phyloP scores from a whole-genome alignment of 2,329 filamentous ascomycete species.

The Fusarium fracticaudum region DNA sequence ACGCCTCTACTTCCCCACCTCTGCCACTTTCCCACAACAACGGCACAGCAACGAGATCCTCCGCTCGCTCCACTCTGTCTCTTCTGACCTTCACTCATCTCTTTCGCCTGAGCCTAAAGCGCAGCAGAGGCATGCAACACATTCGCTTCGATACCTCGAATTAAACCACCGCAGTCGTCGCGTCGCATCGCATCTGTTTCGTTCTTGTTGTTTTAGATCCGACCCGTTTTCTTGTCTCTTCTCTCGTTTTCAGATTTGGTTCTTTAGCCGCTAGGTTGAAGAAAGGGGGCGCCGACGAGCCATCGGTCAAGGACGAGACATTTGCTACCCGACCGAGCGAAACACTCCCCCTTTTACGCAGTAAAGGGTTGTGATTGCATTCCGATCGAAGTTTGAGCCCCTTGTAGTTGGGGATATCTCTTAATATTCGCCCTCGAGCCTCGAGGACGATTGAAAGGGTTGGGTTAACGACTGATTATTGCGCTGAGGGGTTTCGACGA shows the following conservation, averaged over 20 bases:
- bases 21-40: conserved; percentile 29
- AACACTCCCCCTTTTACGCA: conserved; percentile 8
- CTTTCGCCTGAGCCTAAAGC: conserved; percentile 10
- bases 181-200: background rate
- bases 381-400: conserved; percentile 17
- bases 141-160: conserved; percentile 24
- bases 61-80: conserved; percentile 24
- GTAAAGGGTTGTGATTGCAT: conserved; percentile 30
- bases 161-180: conserved; percentile 9
- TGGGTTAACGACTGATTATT: background rate
- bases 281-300: conserved; percentile 27
- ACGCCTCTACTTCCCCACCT: conserved; percentile 1
- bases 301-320: conserved; percentile 30
- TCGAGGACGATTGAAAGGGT: conserved; percentile 6
- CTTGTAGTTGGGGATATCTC: background rate
- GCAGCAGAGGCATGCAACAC: conserved; percentile 32
- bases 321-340: conserved; percentile 17
- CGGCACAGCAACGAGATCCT: conserved; percentile 40
- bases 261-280: conserved; percentile 18
- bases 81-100: conserved; percentile 19
- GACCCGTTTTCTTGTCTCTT: background rate
- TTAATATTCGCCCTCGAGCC: conserved; percentile 12
- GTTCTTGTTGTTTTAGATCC: conserved; percentile 6
- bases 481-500: conserved; percentile 6
- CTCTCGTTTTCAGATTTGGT: background rate